A percentile compares a stretch with the other conserved stretches of the same genome.
Conservation (phyloP, 768 basidiomycete species). For the Boletus subcaerulescens region DNA sequence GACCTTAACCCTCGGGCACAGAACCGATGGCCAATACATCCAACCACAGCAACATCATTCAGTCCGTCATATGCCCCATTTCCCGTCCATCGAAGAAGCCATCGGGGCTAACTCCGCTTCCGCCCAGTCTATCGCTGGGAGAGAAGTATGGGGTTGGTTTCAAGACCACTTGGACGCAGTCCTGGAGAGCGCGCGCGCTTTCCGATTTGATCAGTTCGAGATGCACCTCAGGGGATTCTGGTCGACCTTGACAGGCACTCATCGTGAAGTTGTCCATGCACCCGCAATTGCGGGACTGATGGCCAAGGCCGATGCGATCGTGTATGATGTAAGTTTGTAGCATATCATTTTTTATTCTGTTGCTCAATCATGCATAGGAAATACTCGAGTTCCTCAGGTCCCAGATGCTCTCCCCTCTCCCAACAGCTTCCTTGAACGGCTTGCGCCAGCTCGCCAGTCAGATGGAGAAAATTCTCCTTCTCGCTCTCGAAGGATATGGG, state of each 20-base stretch:
- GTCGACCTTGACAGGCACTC: constrained; percentile 66
- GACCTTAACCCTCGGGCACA: constrained; percentile 53
- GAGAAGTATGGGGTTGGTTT: constrained; percentile 91
- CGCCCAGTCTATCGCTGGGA: constrained; percentile 72
- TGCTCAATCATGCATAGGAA: constrained; percentile 51
- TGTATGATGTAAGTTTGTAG: constrained; percentile 74
- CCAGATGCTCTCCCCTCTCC: constrained; percentile 78
- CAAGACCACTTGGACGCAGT: constrained; percentile 85
- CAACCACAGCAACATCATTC: constrained; percentile 52
- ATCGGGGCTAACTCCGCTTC: constrained; percentile 72
- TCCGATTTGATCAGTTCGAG: constrained; percentile 89
- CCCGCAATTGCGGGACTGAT: constrained; percentile 86
- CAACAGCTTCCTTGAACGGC: constrained; percentile 61
- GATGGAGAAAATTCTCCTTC: constrained; percentile 86
- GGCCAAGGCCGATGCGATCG: constrained; percentile 86
- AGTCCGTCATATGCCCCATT: constrained; percentile 74
- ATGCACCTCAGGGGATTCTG: constrained; percentile 85
- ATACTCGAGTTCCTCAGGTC: constrained; percentile 81
- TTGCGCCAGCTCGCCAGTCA: constrained; percentile 82
- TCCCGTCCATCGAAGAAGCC: constrained; percentile 85
- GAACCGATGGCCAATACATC: constrained; percentile 43
- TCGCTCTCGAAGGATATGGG: constrained; percentile 78
- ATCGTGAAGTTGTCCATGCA: constrained; percentile 86
- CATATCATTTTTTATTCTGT: constrained; percentile 2
- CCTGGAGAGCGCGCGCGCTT: constrained; percentile 70